Evolutionary conservation across 2,329 filamentous ascomycete species (phyloP).

Genomic region (Colletotrichum gloeosporioides): DNA sequence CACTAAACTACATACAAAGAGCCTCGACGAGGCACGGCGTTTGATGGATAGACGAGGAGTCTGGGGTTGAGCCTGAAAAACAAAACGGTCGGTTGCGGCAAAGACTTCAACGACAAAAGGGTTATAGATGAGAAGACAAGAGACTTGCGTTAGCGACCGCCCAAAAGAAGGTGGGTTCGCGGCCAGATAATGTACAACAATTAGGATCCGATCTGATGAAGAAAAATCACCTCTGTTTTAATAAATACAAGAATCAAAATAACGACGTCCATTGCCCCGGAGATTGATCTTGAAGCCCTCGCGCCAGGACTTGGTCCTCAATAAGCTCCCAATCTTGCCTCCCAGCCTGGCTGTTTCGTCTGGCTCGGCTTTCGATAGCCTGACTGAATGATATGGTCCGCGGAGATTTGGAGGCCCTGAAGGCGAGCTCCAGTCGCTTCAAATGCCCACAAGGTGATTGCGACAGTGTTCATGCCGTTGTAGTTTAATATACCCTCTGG

Average conservation of each 20-base stretch:
- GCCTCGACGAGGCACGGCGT: constrained; percentile 13
- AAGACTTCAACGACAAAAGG: neutral
- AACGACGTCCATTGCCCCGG: neutral
- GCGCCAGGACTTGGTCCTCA: constrained; percentile 29
- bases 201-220: constrained; percentile 13
- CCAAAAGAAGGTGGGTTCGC: neutral
- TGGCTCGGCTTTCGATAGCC: constrained; percentile 44
- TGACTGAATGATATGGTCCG: constrained; percentile 24
- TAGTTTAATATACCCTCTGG: constrained; percentile 73
- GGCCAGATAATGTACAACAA: constrained; percentile 19
- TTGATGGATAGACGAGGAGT: constrained; percentile 25
- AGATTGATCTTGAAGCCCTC: neutral
- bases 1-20: neutral
- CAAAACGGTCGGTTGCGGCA: constrained; percentile 26
- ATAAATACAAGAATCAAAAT: neutral
- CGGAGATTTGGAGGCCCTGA: neutral
- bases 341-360: constrained; percentile 47
- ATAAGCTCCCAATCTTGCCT: constrained; percentile 50
- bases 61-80: constrained; percentile 40
- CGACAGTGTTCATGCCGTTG: constrained; percentile 69
- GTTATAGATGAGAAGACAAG: constrained; percentile 1
- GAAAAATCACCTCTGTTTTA: constrained; percentile 16
- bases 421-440: constrained; percentile 54
- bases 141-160: neutral
- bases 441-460: constrained; percentile 68